Evolutionary conservation across 75 land plant species (phyloP).

Genomic region (Selaginella moellendorffii): DNA sequence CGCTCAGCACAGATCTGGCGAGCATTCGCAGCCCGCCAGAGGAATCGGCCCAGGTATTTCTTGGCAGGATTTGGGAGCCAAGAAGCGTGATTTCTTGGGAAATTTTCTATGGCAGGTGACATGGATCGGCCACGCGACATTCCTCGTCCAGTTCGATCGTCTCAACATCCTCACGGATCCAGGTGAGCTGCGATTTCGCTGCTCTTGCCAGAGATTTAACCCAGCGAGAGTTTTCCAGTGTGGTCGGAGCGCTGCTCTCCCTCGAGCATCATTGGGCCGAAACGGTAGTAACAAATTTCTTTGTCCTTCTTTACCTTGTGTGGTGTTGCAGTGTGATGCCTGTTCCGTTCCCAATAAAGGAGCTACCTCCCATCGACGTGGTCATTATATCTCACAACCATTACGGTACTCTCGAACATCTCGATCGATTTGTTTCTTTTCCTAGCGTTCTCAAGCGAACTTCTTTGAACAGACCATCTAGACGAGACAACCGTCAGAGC

Average conservation of each 20-base stretch:
- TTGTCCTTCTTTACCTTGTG: not conserved
- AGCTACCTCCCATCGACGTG: slow-evolving; percentile 20
- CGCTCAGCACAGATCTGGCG: slow-evolving; percentile 4
- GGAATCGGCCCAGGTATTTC: slow-evolving; percentile 10
- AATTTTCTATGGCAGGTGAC: slow-evolving; percentile 12
- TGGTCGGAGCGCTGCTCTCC: slow-evolving; percentile 27
- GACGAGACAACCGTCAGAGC: slow-evolving; percentile 19
- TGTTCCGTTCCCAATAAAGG: slow-evolving; percentile 20
- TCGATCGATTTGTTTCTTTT: too few relatives aligned
- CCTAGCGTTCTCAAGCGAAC: too few relatives aligned
- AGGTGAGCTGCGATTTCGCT: too few relatives aligned
- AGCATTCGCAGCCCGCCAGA: slow-evolving; percentile 8
- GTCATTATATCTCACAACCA: slow-evolving; percentile 26
- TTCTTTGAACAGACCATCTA: slow-evolving; percentile 18
- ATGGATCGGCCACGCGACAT: slow-evolving; percentile 23
- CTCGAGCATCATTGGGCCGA: slow-evolving; percentile 16
- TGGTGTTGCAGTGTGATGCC: slow-evolving; percentile 20
- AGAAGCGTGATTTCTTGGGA: not conserved
- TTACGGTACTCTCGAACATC: slow-evolving; percentile 20
- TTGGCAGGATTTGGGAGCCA: not conserved
- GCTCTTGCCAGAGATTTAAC: too few relatives aligned
- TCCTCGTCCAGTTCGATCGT: slow-evolving; percentile 18
- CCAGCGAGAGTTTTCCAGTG: too few relatives aligned
- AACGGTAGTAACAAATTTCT: slow-evolving; percentile 11
- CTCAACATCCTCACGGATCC: slow-evolving; percentile 23